These are phyloP conservation scores for Alternaria brassicicola DNA, from an alignment of 2,329 filamentous ascomycete species.

Conservation along the genomic window DNA sequence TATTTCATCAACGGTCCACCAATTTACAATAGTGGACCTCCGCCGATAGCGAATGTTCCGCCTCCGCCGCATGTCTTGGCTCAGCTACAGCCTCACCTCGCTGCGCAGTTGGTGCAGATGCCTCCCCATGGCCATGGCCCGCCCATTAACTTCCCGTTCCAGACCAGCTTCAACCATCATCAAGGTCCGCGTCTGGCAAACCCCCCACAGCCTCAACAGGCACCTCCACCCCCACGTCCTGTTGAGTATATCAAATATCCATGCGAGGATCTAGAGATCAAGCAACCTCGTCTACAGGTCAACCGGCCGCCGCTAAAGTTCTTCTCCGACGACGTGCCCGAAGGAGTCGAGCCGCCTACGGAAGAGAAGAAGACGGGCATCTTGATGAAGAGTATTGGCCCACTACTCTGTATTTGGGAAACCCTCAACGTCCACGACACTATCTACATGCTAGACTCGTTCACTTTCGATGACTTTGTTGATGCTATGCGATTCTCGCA, in stretches of 20 bases:
- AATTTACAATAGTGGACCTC: constrained; percentile 12
- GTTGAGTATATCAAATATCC: constrained; percentile 81
- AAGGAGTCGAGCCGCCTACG: constrained; percentile 46
- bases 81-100: constrained; percentile 28
- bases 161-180: constrained; percentile 54
- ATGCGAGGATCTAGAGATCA: constrained; percentile 88
- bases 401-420: constrained; percentile 90
- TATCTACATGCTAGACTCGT: constrained; percentile 91
- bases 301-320: constrained; percentile 79
- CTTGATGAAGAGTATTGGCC: constrained; percentile 82
- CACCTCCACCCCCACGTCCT: constrained; percentile 58
- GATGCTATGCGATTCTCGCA: constrained; percentile 83
- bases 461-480: constrained; percentile 95
- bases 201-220: constrained; percentile 49
- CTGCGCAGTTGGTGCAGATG: constrained; percentile 27
- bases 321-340: constrained; percentile 66
- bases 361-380: constrained; percentile 60
- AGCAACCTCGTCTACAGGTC: constrained; percentile 66
- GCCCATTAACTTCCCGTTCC: constrained; percentile 34
- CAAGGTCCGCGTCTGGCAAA: constrained; percentile 46
- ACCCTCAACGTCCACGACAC: constrained; percentile 98
- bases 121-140: constrained; percentile 25
- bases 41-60: constrained; percentile 1
- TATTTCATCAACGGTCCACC: constrained; percentile 11
- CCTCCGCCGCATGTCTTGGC: constrained; percentile 18